Evolutionary conservation across 805 yeast species (phyloP).

Genomic region (Yamadazyma kitorensis): DNA sequence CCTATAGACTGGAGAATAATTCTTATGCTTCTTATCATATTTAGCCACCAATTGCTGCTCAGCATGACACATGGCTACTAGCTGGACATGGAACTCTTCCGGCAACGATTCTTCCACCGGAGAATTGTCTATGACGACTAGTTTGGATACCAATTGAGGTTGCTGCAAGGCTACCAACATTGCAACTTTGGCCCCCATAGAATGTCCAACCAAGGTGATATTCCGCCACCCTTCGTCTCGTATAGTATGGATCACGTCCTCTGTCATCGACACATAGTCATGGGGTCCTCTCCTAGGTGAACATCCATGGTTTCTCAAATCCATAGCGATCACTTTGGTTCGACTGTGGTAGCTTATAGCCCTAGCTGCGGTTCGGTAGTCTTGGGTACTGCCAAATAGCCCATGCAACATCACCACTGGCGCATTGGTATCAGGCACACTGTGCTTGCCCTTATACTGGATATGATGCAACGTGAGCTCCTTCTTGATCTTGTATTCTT

Average conservation of each 20-base stretch:
- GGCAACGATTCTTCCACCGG: conserved; percentile 38
- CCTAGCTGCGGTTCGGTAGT: conserved; percentile 40
- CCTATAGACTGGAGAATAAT: conserved; percentile 3
- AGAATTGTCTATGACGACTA: conserved; percentile 50
- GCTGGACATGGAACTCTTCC: conserved; percentile 29
- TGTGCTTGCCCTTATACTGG: conserved; percentile 10
- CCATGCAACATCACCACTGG: conserved; percentile 52
- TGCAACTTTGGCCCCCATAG: conserved; percentile 61
- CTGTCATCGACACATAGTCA: conserved; percentile 42
- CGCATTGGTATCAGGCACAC: too few species aligned
- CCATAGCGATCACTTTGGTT: conserved; percentile 41
- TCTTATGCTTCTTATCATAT: conserved; percentile 20
- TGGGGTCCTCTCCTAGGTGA: conserved; percentile 44
- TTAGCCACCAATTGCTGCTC: conserved; percentile 27
- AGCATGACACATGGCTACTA: conserved; percentile 39
- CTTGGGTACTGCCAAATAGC: conserved; percentile 47
- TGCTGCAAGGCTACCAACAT: conserved; percentile 42
- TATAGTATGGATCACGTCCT: conserved; percentile 40
- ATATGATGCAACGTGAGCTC: conserved; percentile 9
- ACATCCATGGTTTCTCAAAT: conserved; percentile 56
- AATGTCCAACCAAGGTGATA: conserved; percentile 45
- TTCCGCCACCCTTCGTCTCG: conserved; percentile 17
- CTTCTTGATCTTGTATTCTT: conserved; percentile 4
- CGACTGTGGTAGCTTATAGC: conserved; percentile 27
- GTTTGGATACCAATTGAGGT: conserved; percentile 37